Evolutionary conservation across 2,329 filamentous ascomycete species (phyloP).

Genomic region (Pestalotiopsis sp.): DNA sequence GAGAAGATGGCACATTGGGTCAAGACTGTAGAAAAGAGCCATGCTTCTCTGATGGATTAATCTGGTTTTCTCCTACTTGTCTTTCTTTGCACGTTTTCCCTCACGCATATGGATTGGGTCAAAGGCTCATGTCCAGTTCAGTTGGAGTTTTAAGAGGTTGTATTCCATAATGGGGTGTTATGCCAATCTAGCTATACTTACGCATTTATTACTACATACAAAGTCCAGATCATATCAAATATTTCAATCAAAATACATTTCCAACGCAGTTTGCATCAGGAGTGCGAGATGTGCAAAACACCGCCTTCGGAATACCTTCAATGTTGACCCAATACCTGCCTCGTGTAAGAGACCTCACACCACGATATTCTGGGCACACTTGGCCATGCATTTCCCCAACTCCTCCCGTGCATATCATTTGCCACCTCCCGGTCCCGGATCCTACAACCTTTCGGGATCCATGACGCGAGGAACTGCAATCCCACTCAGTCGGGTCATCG

Average conservation of each 20-base stretch:
- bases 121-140: background rate
- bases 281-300: too few species aligned
- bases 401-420: too few species aligned
- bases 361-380: too few species aligned
- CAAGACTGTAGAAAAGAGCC: constrained; percentile 11
- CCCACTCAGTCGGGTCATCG: background rate
- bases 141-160: background rate
- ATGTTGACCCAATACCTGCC: too few species aligned
- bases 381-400: too few species aligned
- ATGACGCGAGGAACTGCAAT: background rate
- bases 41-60: constrained; percentile 1
- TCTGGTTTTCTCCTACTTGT: background rate
- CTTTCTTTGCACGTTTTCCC: background rate
- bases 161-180: background rate
- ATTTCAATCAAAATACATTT: too few species aligned
- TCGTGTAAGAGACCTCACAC: too few species aligned
- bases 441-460: background rate
- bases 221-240: background rate
- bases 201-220: background rate
- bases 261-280: too few species aligned
- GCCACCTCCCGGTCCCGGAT: too few species aligned
- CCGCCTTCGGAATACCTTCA: too few species aligned
- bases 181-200: background rate
- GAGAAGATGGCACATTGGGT: constrained; percentile 9
- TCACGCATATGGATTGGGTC: background rate